Conservation (phyloP, 805 yeast species). For the Candida vaughaniae region DNA sequence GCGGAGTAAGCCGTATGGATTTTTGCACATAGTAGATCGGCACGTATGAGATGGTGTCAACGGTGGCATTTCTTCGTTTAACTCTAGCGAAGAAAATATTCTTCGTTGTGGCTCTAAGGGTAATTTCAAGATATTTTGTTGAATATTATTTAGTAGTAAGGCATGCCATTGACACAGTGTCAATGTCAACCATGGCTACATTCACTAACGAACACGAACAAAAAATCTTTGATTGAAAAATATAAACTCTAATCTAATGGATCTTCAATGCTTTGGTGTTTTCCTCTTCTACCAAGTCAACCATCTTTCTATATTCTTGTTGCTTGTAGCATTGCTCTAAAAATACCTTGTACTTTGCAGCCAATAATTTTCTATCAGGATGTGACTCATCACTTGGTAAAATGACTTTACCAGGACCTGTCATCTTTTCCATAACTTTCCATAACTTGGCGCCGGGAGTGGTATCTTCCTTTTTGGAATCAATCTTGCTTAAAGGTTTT, state of each 20-base stretch:
- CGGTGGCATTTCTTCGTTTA: too few species aligned
- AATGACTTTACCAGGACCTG: constrained; percentile 81
- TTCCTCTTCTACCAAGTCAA: constrained; percentile 48
- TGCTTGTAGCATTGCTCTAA: constrained; percentile 85
- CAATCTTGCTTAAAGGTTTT: constrained; percentile 38
- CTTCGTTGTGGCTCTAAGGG: too few species aligned
- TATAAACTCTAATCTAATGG: constrained; percentile 2
- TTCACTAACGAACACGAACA: too few species aligned
- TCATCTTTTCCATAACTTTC: constrained; percentile 81
- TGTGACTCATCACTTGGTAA: constrained; percentile 57
- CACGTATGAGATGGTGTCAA: too few species aligned
- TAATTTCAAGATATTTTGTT: too few species aligned
- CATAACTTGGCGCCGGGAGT: constrained; percentile 68
- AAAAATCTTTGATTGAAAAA: too few species aligned
- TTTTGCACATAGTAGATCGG: too few species aligned
- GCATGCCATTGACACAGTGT: too few species aligned
- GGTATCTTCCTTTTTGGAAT: constrained; percentile 19
- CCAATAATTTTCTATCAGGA: constrained; percentile 69
- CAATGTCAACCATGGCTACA: too few species aligned
- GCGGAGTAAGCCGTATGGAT: too few species aligned
- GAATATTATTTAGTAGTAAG: too few species aligned
- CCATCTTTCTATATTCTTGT: constrained; percentile 68
- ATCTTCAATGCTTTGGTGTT: constrained; percentile 14
- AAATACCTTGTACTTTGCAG: constrained; percentile 81
- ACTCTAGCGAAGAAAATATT: too few species aligned